Base-by-base conservation (phyloP, 2,329 filamentous ascomycete genomes). In the Colletotrichum eleusines region DNA sequence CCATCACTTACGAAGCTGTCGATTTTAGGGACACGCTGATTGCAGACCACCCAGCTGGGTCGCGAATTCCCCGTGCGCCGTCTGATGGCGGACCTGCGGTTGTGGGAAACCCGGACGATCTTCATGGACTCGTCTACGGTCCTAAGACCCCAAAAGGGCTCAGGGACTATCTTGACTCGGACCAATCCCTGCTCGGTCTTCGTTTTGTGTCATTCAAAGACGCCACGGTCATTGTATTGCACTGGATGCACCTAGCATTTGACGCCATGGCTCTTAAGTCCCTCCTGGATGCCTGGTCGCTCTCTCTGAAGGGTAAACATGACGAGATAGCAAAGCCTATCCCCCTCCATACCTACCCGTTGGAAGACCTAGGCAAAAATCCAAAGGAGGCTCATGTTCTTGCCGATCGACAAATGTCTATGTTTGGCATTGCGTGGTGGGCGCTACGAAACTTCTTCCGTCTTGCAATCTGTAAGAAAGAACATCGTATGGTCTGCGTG, bases 161-260 rank as follows among this genome's bases (percentile, higher is more conserved):
- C 1, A 72, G 79, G 1, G 81, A 84, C 69, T 84, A 80, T 67
- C 73, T 84, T 0, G 74, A 75, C 33, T 64, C 75, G 2, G 83
- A 85, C 66, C 75, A 69, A 11, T 84, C 84, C 0, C 78, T 82
- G 67, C 73, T 86, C 1, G 79, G 79, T 2, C 75, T 86, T 3
- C 81, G 83, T 60, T 75, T 86, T 38, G 78, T 81, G 0, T 78
- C 80, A 0, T 85, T 86, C 73, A 75, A 73, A 3, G 80, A 86
- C 68, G 77, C 78, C 2, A 86, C 84, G 0, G 74, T 84, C 0
- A 74, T 86, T 2, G 77, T 77, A 0, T 51, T 85, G 1, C 76
- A 78, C 46, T 84, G 79, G 77, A 77, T 80, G 3, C 84, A 86
- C 71, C 78, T 80, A 0, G 69, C 83, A 0, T 77, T 80, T 53